These are phyloP conservation scores for Zygotorulaspora florentina DNA, from an alignment of 805 yeast genomes.

Conservation along the genomic window DNA sequence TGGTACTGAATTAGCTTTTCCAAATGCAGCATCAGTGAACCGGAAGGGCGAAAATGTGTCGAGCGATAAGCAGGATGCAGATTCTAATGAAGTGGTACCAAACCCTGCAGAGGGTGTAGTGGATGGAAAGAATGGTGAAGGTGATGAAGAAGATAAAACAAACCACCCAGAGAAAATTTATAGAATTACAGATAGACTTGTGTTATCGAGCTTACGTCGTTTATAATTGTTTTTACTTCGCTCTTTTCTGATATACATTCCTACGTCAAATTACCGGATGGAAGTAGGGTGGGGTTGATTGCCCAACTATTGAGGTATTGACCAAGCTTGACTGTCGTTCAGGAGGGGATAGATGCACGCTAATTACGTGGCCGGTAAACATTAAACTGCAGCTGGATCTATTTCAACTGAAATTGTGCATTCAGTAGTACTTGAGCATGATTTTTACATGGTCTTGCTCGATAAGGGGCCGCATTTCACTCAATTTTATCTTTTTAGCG, in stretches of 20 bases:
- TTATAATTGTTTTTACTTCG: constrained; percentile 17
- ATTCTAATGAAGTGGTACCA: constrained; percentile 17
- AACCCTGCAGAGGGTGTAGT: constrained; percentile 7
- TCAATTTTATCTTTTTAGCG: too few species aligned
- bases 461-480: too few species aligned
- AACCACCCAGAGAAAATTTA: constrained; percentile 27
- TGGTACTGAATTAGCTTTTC: constrained; percentile 63
- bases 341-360: too few species aligned
- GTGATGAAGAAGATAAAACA: constrained; percentile 9
- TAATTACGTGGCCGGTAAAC: too few species aligned
- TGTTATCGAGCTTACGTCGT: constrained; percentile 24
- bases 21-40: constrained; percentile 25
- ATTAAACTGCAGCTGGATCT: too few species aligned
- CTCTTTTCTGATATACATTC: neutral
- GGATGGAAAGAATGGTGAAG: constrained; percentile 3
- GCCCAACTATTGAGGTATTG: too few species aligned
- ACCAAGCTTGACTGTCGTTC: too few species aligned
- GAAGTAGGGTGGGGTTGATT: too few species aligned
- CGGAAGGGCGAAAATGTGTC: constrained; percentile 10
- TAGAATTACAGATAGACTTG: constrained; percentile 29
- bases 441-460: too few species aligned
- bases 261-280: too few species aligned
- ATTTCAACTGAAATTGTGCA: too few species aligned
- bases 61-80: constrained; percentile 10
- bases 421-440: too few species aligned